Percentiles rank a stretch among this genome's conserved stretches.
phyloP scores from a whole-genome alignment of 2,329 filamentous ascomycete species.

The Verticillium tricorpus region DNA sequence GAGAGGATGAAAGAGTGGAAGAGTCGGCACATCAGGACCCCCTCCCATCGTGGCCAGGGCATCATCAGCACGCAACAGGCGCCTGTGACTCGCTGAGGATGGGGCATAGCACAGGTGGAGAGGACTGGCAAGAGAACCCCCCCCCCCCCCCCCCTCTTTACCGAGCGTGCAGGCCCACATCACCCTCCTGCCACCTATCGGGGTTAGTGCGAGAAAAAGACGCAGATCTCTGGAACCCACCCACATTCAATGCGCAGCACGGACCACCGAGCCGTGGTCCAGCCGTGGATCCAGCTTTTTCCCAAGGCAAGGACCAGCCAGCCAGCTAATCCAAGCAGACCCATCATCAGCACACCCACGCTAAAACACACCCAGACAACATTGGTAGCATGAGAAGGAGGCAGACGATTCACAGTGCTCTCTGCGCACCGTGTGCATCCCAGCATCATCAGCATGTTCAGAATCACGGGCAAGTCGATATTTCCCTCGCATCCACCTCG shows the following conservation, averaged over 20 bases:
- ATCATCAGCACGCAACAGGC: not conserved
- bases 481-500: not conserved
- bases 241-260: not conserved
- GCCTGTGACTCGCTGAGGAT: constrained; percentile 3
- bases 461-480: not conserved
- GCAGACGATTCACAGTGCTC: not conserved
- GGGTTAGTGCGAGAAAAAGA: constrained; percentile 10
- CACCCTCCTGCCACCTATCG: constrained; percentile 6
- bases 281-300: not conserved
- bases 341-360: not conserved
- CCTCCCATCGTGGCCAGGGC: constrained; percentile 7
- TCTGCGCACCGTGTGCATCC: not conserved
- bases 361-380: not conserved
- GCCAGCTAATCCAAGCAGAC: not conserved
- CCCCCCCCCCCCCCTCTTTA: not conserved
- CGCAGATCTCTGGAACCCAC: constrained; percentile 12
- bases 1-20: constrained; percentile 7
- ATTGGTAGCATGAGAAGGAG: not conserved
- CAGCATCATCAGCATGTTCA: not conserved
- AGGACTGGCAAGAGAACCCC: not conserved
- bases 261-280: not conserved
- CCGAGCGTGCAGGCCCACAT: constrained; percentile 1
- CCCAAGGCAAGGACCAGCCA: not conserved
- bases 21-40: constrained; percentile 11
- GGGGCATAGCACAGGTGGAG: constrained; percentile 9